A percentile compares a stretch with the other conserved stretches of the same genome.
Conservation (phyloP, 148 eudicot genomes). For the Nepenthes mirabilis region DNA sequence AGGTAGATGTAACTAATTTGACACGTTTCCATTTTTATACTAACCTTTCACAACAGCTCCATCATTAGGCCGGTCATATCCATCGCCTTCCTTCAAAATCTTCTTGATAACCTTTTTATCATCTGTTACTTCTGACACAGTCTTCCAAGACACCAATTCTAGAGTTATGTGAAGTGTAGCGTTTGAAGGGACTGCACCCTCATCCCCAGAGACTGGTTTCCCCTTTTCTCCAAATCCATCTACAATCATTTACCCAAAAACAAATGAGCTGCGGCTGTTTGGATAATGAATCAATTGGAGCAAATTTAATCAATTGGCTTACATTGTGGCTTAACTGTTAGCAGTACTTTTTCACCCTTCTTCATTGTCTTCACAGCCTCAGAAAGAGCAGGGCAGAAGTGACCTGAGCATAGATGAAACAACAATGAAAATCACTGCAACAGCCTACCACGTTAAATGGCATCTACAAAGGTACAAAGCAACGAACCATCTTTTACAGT, state of each 20-base stretch:
- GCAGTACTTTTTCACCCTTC: conserved; percentile 65
- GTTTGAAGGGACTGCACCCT: conserved; percentile 64
- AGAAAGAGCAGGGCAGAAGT: conserved; percentile 70
- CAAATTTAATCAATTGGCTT: conserved; percentile 5
- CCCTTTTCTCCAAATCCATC: conserved; percentile 84
- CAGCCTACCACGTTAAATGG: neutral
- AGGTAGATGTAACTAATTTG: too few relatives aligned
- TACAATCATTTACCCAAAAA: conserved; percentile 12
- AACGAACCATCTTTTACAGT: conserved; percentile 54
- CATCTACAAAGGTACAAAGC: neutral
- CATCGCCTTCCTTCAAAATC: conserved; percentile 72
- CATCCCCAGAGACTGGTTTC: conserved; percentile 38
- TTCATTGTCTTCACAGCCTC: conserved; percentile 88
- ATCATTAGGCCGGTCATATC: conserved; percentile 75
- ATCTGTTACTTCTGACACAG: conserved; percentile 49
- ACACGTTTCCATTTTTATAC: neutral
- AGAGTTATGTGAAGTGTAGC: conserved; percentile 45
- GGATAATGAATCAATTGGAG: neutral
- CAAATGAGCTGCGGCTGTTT: neutral
- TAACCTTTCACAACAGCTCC: conserved; percentile 66
- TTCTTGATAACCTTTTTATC: conserved; percentile 76
- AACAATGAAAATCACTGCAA: neutral
- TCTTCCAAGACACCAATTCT: conserved; percentile 75
- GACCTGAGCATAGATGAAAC: conserved; percentile 23
- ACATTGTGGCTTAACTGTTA: conserved; percentile 81